Evolutionary conservation across 2,329 filamentous ascomycete genomes (phyloP), one percentile per base, ranked within the genome.

Genomic region (Zymoseptoria crescenta): DNA sequence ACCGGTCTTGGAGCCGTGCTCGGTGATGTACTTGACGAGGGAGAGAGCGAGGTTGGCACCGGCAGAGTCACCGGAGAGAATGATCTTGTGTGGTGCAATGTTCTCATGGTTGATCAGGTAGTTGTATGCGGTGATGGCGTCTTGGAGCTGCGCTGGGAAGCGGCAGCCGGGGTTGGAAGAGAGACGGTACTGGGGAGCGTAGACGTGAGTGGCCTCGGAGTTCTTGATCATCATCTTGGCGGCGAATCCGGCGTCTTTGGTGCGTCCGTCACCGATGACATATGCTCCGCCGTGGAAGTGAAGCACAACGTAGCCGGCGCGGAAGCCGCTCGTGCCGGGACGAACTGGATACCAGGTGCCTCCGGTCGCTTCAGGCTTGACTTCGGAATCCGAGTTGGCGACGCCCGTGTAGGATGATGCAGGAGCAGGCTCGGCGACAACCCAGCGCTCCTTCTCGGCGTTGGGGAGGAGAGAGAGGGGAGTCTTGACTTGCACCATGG

Each of bases 131-230:
- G 79, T 76, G 50, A 83, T 61, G 2, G 70, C 71, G 64, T 82
- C 80, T 67, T 82, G 80, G 2, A 81, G 65, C 3, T 77, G 76
- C 0, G 79, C 80, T 1, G 80, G 80, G 67, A 81, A 83, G 0
- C 73, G 75, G n/a, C 75, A 75, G 8, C 63, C 65, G 0, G 76
- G 74, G 48, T 77, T 74, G 0, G 72, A 73, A 3, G 76, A 71
- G 5, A 82, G 73, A 0, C 80, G 76, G 68, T 83, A 82, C 60
- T 80, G 77, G 1, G 77, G 76, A 16, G 65, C 65, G 57, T 81
- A 74, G 50, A 80, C 66, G 56, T 75, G 72, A 10, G 69, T 69
- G 0, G 72, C 71, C 58, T 77, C 67, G 19, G 62, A 63, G 52
- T 66, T 56, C 35, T 73, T 68, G 24, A 76, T 62, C 0, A 79